These are phyloP conservation scores for Colletotrichum sidae DNA, from an alignment of 2,329 filamentous ascomycete species.

Conservation along the genomic window DNA sequence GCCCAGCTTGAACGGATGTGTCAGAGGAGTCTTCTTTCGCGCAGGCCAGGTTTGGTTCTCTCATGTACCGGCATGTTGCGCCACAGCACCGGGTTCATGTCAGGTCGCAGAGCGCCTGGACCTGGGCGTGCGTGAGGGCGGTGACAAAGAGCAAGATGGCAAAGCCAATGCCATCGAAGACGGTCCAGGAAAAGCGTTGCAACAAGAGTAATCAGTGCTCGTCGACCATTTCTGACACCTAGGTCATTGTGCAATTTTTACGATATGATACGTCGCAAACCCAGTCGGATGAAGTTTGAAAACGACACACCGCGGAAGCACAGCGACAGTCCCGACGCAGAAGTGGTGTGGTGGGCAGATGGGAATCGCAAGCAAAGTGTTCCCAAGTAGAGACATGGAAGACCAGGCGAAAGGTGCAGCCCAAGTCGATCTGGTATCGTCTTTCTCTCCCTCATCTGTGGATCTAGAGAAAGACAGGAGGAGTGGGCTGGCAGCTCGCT, in stretches of 20 bases:
- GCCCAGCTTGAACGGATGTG: too few species aligned
- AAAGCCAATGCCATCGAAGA: constrained; percentile 21
- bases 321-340: constrained; percentile 3
- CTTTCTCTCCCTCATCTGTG: constrained; percentile 9
- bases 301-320: constrained; percentile 36
- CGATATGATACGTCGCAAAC: constrained; percentile 28
- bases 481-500: constrained; percentile 21
- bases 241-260: constrained; percentile 15
- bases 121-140: constrained; percentile 29
- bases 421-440: constrained; percentile 22
- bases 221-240: constrained; percentile 15
- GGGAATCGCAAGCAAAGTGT: constrained; percentile 13
- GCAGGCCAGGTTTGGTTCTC: constrained; percentile 12
- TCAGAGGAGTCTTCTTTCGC: background rate
- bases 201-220: background rate
- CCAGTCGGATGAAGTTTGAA: constrained; percentile 4
- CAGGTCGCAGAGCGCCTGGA: constrained; percentile 20
- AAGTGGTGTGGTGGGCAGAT: background rate
- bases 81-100: constrained; percentile 11
- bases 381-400: constrained; percentile 14
- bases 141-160: constrained; percentile 19
- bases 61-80: constrained; percentile 29
- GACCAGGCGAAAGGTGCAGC: constrained; percentile 30
- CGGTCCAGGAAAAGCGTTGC: constrained; percentile 12
- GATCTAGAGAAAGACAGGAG: background rate